Conservation (phyloP, 768 basidiomycete species). For the Austroboletus festivus region DNA sequence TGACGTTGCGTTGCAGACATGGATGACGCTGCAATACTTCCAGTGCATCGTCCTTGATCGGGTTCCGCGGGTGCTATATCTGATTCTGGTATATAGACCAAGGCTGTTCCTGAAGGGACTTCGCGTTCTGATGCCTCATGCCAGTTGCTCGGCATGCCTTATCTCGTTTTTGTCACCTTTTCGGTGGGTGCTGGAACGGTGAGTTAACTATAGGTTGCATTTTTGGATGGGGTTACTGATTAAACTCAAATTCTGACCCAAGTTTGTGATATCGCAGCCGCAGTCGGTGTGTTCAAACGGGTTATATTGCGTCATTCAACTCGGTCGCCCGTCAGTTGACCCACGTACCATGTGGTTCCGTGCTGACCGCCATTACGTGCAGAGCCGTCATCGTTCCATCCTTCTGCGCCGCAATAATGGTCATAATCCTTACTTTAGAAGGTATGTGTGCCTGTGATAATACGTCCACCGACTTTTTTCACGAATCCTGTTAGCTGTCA, state of each 20-base stretch:
- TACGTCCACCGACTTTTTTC: not conserved
- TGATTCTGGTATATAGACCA: constrained; percentile 28
- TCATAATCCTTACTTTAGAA: constrained; percentile 44
- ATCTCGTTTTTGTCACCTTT: constrained; percentile 43
- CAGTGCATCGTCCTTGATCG: constrained; percentile 15
- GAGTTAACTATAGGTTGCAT: constrained; percentile 20
- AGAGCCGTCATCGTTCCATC: constrained; percentile 38
- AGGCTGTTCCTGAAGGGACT: not conserved
- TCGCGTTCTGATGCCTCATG: constrained; percentile 12
- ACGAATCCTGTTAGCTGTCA: constrained; percentile 35
- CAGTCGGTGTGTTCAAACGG: constrained; percentile 36
- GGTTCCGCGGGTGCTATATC: constrained; percentile 24
- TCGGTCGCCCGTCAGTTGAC: constrained; percentile 36
- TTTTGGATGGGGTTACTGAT: constrained; percentile 11
- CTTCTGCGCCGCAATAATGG: constrained; percentile 42
- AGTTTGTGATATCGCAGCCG: constrained; percentile 15
- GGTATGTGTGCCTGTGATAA: constrained; percentile 29
- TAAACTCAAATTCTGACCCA: constrained; percentile 15
- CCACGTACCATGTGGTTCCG: constrained; percentile 2
- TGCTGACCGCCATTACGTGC: constrained; percentile 18
- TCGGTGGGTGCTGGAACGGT: constrained; percentile 38
- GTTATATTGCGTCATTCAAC: constrained; percentile 46
- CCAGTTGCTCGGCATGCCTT: constrained; percentile 38
- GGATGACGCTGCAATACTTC: constrained; percentile 33
- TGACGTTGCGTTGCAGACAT: constrained; percentile 30